phyloP scores from a whole-genome alignment of 2,329 filamentous ascomycete species.

The Paraphoma chrysanthemicola region DNA sequence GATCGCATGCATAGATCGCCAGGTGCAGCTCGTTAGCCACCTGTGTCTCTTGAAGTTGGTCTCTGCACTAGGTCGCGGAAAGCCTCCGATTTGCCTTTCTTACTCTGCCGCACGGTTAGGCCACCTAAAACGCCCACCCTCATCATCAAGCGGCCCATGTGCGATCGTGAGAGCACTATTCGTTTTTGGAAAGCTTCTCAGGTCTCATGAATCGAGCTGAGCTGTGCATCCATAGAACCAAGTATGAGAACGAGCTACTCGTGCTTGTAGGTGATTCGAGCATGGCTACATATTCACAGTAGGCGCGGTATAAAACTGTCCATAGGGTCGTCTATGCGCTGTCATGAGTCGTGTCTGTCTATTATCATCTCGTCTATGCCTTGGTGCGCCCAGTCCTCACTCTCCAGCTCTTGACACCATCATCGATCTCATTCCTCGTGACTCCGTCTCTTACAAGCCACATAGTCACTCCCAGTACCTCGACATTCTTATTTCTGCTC shows the following conservation, averaged over 20 bases:
- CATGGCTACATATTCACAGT: too few relatives aligned
- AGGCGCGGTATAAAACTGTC: not conserved
- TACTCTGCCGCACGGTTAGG: not conserved
- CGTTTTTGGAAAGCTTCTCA: too few relatives aligned
- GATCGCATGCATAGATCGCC: not conserved
- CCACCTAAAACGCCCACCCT: not conserved
- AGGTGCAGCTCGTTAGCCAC: not conserved
- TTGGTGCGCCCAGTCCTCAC: conserved; percentile 64
- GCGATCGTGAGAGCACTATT: too few relatives aligned
- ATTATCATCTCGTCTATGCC: conserved; percentile 4
- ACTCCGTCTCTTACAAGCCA: conserved; percentile 82
- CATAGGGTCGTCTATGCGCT: not conserved
- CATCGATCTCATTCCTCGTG: conserved; percentile 76
- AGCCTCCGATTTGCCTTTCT: not conserved
- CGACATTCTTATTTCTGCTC: conserved; percentile 81
- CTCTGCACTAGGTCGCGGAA: not conserved
- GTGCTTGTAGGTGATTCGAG: too few relatives aligned
- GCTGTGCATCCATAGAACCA: too few relatives aligned
- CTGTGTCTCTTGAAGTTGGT: not conserved
- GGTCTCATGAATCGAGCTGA: too few relatives aligned
- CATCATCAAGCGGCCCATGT: not conserved
- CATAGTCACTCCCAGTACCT: conserved; percentile 82
- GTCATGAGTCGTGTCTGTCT: not conserved
- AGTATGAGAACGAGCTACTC: too few relatives aligned
- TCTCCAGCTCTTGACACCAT: conserved; percentile 82